Evolutionary conservation across 2,329 filamentous ascomycete species (phyloP), one percentile per base, ranked within the genome.

Genomic region (Claviceps africana): DNA sequence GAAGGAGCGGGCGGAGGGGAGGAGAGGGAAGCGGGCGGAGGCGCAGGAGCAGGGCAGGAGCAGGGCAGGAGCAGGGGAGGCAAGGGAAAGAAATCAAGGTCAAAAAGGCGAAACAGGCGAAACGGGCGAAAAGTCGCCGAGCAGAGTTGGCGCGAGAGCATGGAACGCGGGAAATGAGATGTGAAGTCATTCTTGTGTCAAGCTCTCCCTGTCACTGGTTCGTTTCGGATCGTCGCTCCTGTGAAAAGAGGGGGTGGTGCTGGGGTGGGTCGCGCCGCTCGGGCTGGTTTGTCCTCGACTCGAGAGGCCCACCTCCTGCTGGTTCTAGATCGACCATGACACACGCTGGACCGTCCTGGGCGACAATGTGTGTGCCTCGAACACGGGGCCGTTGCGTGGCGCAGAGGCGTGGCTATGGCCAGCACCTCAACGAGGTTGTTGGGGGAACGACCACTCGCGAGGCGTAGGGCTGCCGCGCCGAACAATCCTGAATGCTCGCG

Each of bases 131-230:
- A 25, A 43, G 11, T 43, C 40, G 11, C 40, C 21, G 40, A 19
- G 13, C 40, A 13, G 17, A 42, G 5, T 22, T 19, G 19, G 19
- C 0, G 3, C 22, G 40, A 22, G 6, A 15, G 19, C 8, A 22
- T 22, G n/a, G 39, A 21, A 21, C 21, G n/a, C 3, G 47, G 47
- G 53, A 56, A 53, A 53, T 53, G 47, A 50, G 51, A 40, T 35
- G 28, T 51, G 50, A 51, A 53, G 53, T 56, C 54, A 50, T 55
- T n/a, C 22, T 31, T 47, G 17, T 51, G 52, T 48, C 52, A 53
- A 53, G 37, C 22, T 43, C 21, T 44, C 37, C 28, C 48, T n/a
- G 47, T 39, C 44, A 51, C 48, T 47, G 35, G 46, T 21, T 7
- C 15, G 13, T 22, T 25, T 15, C 19, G 40, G 15, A 17, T 37